Evolutionary conservation across 2,329 filamentous ascomycete species (phyloP).

Genomic region (Colletotrichum simmondsii): DNA sequence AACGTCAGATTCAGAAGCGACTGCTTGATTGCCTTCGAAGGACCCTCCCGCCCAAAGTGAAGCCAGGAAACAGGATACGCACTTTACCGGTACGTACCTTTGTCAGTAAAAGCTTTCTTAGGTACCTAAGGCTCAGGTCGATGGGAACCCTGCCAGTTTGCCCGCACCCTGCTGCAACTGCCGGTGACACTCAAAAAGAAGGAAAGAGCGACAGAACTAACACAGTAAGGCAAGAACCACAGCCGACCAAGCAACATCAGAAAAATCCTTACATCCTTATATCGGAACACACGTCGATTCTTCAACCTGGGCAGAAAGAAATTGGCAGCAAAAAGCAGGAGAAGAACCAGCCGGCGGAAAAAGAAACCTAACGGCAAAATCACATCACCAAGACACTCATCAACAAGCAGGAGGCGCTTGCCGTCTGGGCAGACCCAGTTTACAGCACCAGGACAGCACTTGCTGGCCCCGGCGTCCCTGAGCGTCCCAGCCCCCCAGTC

Average conservation of each 20-base stretch:
- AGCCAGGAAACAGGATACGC: not conserved
- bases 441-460: not conserved
- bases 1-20: not conserved
- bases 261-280: not conserved
- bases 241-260: not conserved
- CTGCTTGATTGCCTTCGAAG: not conserved
- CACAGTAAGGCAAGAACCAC: not conserved
- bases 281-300: slow-evolving; percentile 6
- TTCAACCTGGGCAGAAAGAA: not conserved
- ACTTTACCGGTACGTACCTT: not conserved
- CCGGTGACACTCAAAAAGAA: not conserved
- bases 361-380: slow-evolving; percentile 21
- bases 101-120: not conserved
- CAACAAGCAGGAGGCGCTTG: slow-evolving; percentile 19
- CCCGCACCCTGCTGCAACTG: not conserved
- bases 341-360: slow-evolving; percentile 14
- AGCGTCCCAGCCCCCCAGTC: slow-evolving; percentile 6
- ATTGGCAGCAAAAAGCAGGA: not conserved
- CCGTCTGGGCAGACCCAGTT: slow-evolving; percentile 18
- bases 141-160: not conserved
- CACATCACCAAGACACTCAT: slow-evolving; percentile 26
- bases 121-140: not conserved
- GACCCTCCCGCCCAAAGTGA: not conserved
- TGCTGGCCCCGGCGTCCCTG: not conserved
- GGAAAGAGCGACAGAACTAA: slow-evolving; percentile 2